A percentile compares a stretch with the other conserved stretches of the same genome.
Evolutionary conservation across 805 yeast genomes (phyloP).

Genomic region (Wickerhamiella bombiphila): DNA sequence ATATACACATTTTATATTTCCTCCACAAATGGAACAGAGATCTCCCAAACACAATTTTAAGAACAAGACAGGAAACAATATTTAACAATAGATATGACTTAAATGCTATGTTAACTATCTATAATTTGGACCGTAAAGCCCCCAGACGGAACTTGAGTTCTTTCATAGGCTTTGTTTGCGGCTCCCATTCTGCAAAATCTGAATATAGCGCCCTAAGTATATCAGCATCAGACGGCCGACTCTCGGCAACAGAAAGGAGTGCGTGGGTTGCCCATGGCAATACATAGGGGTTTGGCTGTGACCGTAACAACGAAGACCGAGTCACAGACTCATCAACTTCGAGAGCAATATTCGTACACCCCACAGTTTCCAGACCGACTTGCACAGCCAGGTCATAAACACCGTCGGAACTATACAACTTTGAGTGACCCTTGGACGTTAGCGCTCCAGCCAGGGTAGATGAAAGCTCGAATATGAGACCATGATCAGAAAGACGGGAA

Average conservation of each 20-base stretch:
- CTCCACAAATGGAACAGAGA: no score
- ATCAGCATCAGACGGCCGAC: slow-evolving; percentile 32
- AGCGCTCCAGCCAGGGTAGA: slow-evolving; percentile 71
- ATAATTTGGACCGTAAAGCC: slow-evolving; percentile 26
- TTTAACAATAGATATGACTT: no score
- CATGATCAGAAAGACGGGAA: slow-evolving; percentile 70
- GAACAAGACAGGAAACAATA: no score
- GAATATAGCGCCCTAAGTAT: slow-evolving; percentile 48
- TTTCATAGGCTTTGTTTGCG: slow-evolving; percentile 65
- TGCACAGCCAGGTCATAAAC: slow-evolving; percentile 72
- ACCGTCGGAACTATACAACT: slow-evolving; percentile 65
- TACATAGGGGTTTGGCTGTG: slow-evolving; percentile 57
- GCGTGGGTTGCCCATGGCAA: slow-evolving; percentile 92
- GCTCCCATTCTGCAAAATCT: slow-evolving; percentile 77
- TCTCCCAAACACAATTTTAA: no score
- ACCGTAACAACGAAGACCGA: slow-evolving; percentile 34
- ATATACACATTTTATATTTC: no score
- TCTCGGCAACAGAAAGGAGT: slow-evolving; percentile 43
- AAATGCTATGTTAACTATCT: no score
- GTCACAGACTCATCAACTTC: slow-evolving; percentile 4
- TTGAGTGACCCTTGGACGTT: slow-evolving; percentile 93
- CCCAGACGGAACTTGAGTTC: slow-evolving; percentile 70
- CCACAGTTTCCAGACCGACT: slow-evolving; percentile 58
- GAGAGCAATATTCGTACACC: slow-evolving; percentile 27
- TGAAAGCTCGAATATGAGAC: slow-evolving; percentile 72